These are phyloP conservation scores for Pseudogymnoascus sp. DNA, from an alignment of 2,329 filamentous ascomycete species.

Conservation along the genomic window DNA sequence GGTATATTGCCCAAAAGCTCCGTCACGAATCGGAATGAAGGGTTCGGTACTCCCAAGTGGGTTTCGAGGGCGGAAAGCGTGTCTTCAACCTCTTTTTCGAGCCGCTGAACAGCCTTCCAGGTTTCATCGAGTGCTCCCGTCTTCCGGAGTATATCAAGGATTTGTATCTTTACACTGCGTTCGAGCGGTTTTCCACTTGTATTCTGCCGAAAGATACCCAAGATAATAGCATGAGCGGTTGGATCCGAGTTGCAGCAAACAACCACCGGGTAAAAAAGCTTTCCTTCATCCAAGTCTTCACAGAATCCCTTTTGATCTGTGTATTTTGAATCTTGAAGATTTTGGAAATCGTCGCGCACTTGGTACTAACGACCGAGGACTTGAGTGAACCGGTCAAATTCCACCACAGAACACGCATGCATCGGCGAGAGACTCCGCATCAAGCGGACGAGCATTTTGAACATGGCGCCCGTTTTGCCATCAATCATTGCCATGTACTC, in stretches of 20 bases:
- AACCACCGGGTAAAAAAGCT: conserved; percentile 10
- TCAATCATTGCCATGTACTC: not conserved
- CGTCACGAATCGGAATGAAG: not conserved
- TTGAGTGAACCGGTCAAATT: not conserved
- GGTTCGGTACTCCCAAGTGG: not conserved
- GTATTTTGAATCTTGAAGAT: not conserved
- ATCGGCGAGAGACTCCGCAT: not conserved
- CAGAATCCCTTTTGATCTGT: conserved; percentile 6
- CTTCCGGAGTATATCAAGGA: not conserved
- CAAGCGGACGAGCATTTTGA: not conserved
- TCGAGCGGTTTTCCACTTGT: not conserved
- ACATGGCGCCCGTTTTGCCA: not conserved
- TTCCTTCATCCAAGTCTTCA: conserved; percentile 12
- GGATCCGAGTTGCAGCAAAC: not conserved
- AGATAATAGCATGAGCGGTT: not conserved
- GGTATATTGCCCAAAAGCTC: not conserved
- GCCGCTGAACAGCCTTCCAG: not conserved
- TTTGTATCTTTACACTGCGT: not conserved
- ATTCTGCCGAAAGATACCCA: not conserved
- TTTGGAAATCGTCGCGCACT: not conserved
- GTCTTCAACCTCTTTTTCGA: not conserved
- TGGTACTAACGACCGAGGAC: not conserved
- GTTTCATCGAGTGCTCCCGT: not conserved
- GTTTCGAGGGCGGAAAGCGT: not conserved
- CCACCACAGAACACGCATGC: not conserved